Evolutionary conservation across 768 basidiomycete genomes (phyloP), one percentile per base, ranked within the genome.

Genomic region (Auriculariales sp.): DNA sequence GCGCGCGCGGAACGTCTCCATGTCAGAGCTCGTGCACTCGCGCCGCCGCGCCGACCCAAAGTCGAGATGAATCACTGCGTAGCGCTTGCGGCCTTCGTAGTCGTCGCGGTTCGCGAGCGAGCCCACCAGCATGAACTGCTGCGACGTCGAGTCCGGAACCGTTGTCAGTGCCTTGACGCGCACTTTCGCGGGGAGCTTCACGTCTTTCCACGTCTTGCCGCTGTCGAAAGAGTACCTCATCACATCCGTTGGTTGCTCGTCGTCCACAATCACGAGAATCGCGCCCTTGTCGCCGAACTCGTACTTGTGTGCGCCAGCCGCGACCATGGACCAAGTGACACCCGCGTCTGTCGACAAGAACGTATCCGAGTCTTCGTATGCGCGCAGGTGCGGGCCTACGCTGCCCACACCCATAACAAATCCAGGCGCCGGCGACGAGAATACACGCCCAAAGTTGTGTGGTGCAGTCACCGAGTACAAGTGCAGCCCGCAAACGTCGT

Each of bases 321-420:
- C 68, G 9, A 82, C 72, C 83, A 89, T 90, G 22, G 58, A 66
- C 94, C 95, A 99, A 4, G 77, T 77, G 12, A 91, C 56, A 1
- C 95, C 95, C 0, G 82, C 92, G 58, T 99, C 89, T 0, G 73
- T 83, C 56, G 89, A 93, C 52, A 98, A 62, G 70, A 95, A 99
- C 0, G 94, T 97, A 58, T 95, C 90, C 58, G 86, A 81, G 31
- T 95, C 82, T 35, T 84, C 79, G 57, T 97, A 97, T 0, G 77
- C 67, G 15, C 68, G 61, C 6, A 97, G 68, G 11, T 66, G 62
- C 19, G 72, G 65, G 2, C 94, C 92, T 30, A 95, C 74, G 0
- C 79, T 85, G 4, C 95, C 95, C 2, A 98, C 91, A n/a, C 87
- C 94, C 87, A 99, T 94, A 27, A 89, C 83, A 52, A 90, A 75